Evolutionary conservation across 2,329 filamentous ascomycete genomes (phyloP), one percentile per base, ranked within the genome.

Genomic region (Aureobasidium sp.): DNA sequence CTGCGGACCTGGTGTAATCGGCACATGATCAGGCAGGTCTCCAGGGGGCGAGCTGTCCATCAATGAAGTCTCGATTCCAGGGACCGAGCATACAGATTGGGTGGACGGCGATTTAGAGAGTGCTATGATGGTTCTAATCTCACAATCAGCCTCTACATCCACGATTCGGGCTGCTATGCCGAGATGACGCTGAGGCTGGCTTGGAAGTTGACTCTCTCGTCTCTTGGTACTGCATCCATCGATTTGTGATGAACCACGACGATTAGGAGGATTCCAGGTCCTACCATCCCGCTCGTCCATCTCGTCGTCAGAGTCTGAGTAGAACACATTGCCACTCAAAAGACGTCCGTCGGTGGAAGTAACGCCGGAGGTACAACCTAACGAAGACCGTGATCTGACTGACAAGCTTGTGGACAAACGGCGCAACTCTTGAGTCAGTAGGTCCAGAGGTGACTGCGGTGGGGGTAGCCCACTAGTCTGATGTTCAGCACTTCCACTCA

Each of bases 361-460:
- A 29, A 47, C 32, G 16, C 53, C 13, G 37, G 42, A 50, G n/a
- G 25, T 27, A 29, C 34, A 7, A 13, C 7, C 44, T n/a, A 39
- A 29, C 14, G 60, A 61, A 9, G 50, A 53, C 11, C 48, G 51
- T 16, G 44, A 58, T 36, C 21, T 36, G 30, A 44, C 10, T 27
- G 59, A 30, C 21, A 36, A 13, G 44, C 57, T 62, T 16, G 63
- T 62, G 1, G 65, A 66, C 50, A 72, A 53, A 9, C 66, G 66
- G 50, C 66, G 68, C n/a, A 72, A 63, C n/a, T 68, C 60, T 51
- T 68, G 67, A 2, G 66, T 68, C 11, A 74, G 63, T 16, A 68
- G 67, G 42, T 74, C 71, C 4, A 73, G 64, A 10, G 71, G 70
- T 9, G 71, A 73, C 21, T 64, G 61, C 10, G 66, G 66, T 47